Evolutionary conservation across 768 basidiomycete species (phyloP).

Genomic region (Tephrocybe sp.): DNA sequence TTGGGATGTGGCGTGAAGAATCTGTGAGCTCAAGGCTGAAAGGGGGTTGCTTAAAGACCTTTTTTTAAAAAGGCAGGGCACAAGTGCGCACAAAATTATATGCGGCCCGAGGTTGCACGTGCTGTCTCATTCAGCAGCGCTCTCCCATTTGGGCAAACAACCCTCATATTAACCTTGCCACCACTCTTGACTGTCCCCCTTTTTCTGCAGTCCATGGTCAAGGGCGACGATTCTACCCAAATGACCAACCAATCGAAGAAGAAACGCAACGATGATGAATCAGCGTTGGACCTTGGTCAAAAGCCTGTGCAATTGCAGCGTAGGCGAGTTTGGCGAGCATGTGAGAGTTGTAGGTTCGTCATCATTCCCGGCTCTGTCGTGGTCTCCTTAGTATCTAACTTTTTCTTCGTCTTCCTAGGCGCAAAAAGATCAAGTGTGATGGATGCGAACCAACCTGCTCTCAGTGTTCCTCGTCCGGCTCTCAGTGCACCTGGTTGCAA

Average conservation of each 20-base stretch:
- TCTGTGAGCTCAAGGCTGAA: too few species aligned
- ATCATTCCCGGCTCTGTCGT: constrained; percentile 19
- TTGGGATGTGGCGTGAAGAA: too few species aligned
- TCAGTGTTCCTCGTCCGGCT: constrained; percentile 71
- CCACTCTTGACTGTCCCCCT: constrained; percentile 12
- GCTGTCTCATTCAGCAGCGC: constrained; percentile 11
- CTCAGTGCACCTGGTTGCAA: constrained; percentile 86
- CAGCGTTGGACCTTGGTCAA: constrained; percentile 52
- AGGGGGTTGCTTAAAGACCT: too few species aligned
- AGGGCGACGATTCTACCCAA: constrained; percentile 45
- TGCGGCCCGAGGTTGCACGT: constrained; percentile 20
- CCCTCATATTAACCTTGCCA: constrained; percentile 13
- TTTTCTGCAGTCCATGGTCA: constrained; percentile 34
- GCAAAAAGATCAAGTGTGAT: constrained; percentile 94
- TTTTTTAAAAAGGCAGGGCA: background rate
- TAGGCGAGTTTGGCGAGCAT: constrained; percentile 82
- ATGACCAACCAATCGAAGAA: constrained; percentile 68
- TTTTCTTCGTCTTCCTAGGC: constrained; percentile 38
- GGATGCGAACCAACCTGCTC: constrained; percentile 84
- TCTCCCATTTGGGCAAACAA: constrained; percentile 1
- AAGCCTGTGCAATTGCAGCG: constrained; percentile 80
- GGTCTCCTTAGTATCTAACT: constrained; percentile 3
- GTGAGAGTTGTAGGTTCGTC: constrained; percentile 81
- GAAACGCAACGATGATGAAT: constrained; percentile 67
- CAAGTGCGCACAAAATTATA: constrained; percentile 5